Conservation (phyloP, 208 protist genomes). For the Endotrypanum monterogeii region DNA sequence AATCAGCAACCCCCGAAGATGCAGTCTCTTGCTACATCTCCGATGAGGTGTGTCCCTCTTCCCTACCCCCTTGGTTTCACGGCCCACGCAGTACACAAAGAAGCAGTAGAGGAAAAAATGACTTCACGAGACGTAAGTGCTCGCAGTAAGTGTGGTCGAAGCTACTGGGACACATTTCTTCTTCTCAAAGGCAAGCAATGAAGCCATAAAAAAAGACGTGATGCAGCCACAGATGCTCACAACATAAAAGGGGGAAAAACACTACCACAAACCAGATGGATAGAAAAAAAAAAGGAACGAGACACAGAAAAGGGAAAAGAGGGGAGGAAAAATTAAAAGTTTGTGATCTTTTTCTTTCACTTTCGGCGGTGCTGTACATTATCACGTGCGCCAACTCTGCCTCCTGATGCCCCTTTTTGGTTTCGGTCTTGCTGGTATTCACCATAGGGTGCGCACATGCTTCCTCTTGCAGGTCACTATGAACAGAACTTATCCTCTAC, state of each 20-base stretch:
- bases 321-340: no score
- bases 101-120: background rate
- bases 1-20: background rate
- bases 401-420: slow-evolving; percentile 1
- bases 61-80: background rate
- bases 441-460: background rate
- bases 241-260: slow-evolving; percentile 2
- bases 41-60: background rate
- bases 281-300: background rate
- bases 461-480: slow-evolving; percentile 11
- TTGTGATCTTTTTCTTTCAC: background rate
- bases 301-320: slow-evolving; percentile 2
- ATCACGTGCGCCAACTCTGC: background rate
- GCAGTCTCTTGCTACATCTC: background rate
- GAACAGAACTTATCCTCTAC: slow-evolving; percentile 52
- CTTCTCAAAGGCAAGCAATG: slow-evolving; percentile 3
- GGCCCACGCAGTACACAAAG: background rate
- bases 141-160: slow-evolving; percentile 1
- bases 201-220: slow-evolving; percentile 9
- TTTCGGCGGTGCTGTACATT: slow-evolving; percentile 8
- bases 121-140: background rate
- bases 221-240: slow-evolving; percentile 5
- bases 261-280: background rate
- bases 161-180: background rate
- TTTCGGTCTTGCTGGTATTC: background rate